These are phyloP conservation scores for Colletotrichum scovillei DNA, from an alignment of 2,329 filamentous ascomycete species.

Conservation along the genomic window DNA sequence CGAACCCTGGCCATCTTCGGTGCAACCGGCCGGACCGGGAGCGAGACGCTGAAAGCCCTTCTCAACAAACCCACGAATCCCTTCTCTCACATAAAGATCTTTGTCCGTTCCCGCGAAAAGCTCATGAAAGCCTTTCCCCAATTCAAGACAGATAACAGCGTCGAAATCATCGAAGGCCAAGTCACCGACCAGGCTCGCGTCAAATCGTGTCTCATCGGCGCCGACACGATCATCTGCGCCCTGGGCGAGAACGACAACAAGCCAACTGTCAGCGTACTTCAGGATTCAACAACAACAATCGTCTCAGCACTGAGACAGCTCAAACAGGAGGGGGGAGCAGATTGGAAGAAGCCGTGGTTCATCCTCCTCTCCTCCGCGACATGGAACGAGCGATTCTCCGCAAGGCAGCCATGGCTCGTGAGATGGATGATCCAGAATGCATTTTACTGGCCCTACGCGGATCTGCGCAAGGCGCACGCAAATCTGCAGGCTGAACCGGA, in stretches of 20 bases:
- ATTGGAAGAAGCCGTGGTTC: slow-evolving; percentile 8
- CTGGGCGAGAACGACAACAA: slow-evolving; percentile 30
- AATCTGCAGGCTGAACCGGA: slow-evolving; percentile 2
- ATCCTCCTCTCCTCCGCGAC: slow-evolving; percentile 23
- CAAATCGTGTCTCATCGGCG: background rate
- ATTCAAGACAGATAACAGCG: background rate
- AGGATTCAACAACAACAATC: slow-evolving; percentile 7
- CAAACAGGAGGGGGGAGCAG: background rate
- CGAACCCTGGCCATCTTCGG: slow-evolving; percentile 27
- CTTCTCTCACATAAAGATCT: slow-evolving; percentile 4
- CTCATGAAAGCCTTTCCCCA: slow-evolving; percentile 2
- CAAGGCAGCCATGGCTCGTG: background rate
- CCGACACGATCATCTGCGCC: slow-evolving; percentile 24
- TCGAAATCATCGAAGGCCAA: slow-evolving; percentile 21
- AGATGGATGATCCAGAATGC: slow-evolving; percentile 18
- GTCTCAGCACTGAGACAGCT: slow-evolving; percentile 13
- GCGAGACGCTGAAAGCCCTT: slow-evolving; percentile 23
- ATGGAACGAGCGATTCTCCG: slow-evolving; percentile 12
- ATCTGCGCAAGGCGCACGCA: slow-evolving; percentile 18
- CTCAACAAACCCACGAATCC: background rate
- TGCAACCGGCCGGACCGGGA: slow-evolving; percentile 28
- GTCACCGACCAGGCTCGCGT: slow-evolving; percentile 18
- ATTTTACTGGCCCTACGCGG: slow-evolving; percentile 27
- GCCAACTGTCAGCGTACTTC: slow-evolving; percentile 7
- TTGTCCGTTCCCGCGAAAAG: slow-evolving; percentile 17